Base-by-base conservation (phyloP, 2,329 filamentous ascomycete species). In the Phialocephala subalpina region DNA sequence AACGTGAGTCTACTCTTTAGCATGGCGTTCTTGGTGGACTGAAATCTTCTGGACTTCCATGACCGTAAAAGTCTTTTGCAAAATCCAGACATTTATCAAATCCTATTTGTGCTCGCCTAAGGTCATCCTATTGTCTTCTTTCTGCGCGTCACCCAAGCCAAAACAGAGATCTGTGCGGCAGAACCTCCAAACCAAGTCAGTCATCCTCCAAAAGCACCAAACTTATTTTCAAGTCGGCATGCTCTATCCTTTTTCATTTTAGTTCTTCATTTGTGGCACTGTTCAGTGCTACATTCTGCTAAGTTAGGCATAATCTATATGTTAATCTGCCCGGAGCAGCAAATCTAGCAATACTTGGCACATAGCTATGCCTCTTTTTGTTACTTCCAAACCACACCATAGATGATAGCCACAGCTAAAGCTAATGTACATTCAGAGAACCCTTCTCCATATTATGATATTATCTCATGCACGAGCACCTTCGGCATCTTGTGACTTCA, bases 21-120 rank as follows among this genome's bases (percentile, higher is more conserved):
- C 71, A 73, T 57, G 71, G 71, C 70, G 71, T 73, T 70, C 36
- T 49, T 58, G 58, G 65, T 47, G 27, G 61, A 59, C 25, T 25
- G 60, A 66, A 68, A 64, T 22, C n/a, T 49, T 47, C n/a, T 11
- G 45, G 45, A 49, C n/a, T 49, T 49, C 11, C 3, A 22, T 3
- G 11, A 18, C 7, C 22, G 4, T 11, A 22, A 49, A 22, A 12
- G 8, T 22, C n/a, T 49, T 49, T n/a, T 25, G 4, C 4, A 33
- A 9, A 33, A 5, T 33, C 9, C 29, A 9, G 29, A 33, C 12
- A 14, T 42, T 42, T 14, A 14, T 14, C 12, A 42, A 16, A 42
- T 42, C 18, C 38, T 6, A 12, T 42, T 42, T n/a, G 35, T 38
- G 35, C 14, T 38, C n/a, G n/a, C n/a, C n/a, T n/a, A n/a, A n/a